phyloP scores from a whole-genome alignment of 495 filamentous ascomycete genomes.

The Talaromyces thailandensis region DNA sequence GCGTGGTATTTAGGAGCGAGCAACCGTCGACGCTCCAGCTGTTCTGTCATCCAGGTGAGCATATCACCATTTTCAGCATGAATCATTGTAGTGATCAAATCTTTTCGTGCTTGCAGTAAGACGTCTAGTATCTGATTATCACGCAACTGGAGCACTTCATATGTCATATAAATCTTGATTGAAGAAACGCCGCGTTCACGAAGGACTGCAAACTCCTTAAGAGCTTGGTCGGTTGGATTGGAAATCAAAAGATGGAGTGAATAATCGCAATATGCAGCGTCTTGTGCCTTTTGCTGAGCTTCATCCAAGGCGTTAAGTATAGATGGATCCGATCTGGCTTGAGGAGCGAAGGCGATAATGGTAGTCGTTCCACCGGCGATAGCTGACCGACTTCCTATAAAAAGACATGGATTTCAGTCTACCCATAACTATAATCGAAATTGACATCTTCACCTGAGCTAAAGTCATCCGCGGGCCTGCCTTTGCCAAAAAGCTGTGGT shows the following conservation, averaged over 20 bases:
- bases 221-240: conserved; percentile 35
- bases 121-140: conserved; percentile 50
- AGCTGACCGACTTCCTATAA: conserved; percentile 36
- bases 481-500: conserved; percentile 40
- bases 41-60: conserved; percentile 38
- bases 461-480: conserved; percentile 32
- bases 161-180: conserved; percentile 59
- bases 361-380: conserved; percentile 54
- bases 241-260: conserved; percentile 51
- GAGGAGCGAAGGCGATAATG: conserved; percentile 49
- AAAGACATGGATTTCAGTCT: background rate
- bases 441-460: conserved; percentile 22
- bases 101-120: conserved; percentile 34
- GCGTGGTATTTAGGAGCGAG: conserved; percentile 49
- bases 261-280: conserved; percentile 49
- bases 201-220: conserved; percentile 37
- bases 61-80: conserved; percentile 54
- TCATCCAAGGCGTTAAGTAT: conserved; percentile 37
- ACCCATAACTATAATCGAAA: too few species aligned
- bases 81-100: conserved; percentile 50
- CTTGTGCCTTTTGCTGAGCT: conserved; percentile 35
- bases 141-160: conserved; percentile 44
- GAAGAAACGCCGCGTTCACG: conserved; percentile 42
- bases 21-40: conserved; percentile 30
- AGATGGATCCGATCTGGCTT: conserved; percentile 39